Evolutionary conservation across 2,329 filamentous ascomycete genomes (phyloP).

Genomic region (Paracoccidioides brasiliensis): DNA sequence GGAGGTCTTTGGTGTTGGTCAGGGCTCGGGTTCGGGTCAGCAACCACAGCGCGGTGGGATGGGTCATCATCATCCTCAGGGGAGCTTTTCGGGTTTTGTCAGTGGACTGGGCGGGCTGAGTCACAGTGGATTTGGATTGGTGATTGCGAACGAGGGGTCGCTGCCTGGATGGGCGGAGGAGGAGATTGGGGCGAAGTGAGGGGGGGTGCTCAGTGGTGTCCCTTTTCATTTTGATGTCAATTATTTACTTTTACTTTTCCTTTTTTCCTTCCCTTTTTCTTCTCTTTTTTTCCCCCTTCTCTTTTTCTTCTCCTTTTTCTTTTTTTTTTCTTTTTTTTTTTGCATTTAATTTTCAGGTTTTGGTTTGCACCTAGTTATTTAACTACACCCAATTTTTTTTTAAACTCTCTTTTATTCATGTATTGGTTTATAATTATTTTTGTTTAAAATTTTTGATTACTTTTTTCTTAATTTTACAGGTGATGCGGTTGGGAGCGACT

Average conservation of each 20-base stretch:
- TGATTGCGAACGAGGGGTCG: constrained; percentile 44
- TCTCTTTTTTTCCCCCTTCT: background rate
- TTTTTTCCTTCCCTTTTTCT: constrained; percentile 5
- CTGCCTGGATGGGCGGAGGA: constrained; percentile 53
- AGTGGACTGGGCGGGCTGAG: constrained; percentile 46
- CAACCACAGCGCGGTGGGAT: constrained; percentile 22
- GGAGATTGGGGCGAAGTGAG: constrained; percentile 45
- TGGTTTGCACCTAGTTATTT: constrained; percentile 6
- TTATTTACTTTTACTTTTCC: background rate
- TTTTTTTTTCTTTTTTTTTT: constrained; percentile 6
- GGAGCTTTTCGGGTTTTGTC: constrained; percentile 46
- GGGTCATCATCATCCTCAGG: constrained; percentile 32
- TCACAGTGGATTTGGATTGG: constrained; percentile 45
- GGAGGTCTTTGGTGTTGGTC: constrained; percentile 42
- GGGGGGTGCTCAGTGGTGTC: too few relatives aligned
- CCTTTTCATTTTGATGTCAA: background rate
- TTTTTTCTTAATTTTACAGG: background rate
- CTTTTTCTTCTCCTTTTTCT: constrained; percentile 7
- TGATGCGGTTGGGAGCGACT: background rate
- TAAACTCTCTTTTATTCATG: constrained; percentile 12
- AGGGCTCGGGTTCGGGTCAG: constrained; percentile 23
- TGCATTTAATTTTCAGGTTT: background rate
- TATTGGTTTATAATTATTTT: constrained; percentile 17
- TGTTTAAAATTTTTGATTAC: constrained; percentile 9
- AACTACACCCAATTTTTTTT: constrained; percentile 13